Conservation (phyloP, 2,329 filamentous ascomycete genomes). For the Colletotrichum lentis region DNA sequence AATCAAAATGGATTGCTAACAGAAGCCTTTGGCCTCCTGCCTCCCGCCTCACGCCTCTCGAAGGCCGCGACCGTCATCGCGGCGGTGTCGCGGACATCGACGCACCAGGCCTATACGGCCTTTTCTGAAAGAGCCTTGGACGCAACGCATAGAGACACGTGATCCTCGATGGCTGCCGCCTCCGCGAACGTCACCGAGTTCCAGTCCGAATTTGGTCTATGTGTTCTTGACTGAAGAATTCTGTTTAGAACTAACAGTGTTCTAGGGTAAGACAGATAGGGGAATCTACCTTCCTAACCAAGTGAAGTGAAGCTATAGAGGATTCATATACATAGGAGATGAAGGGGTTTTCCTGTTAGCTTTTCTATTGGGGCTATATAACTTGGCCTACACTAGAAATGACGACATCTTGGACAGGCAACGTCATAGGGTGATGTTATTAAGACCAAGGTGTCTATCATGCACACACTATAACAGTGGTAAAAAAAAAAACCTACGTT, state of each 20-base stretch:
- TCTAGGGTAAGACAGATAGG: background rate
- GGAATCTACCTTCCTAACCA: too few species aligned
- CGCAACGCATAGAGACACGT: background rate
- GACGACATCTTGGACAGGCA: too few species aligned
- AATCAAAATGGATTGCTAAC: background rate
- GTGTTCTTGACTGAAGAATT: background rate
- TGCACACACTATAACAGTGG: too few species aligned
- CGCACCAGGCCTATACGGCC: constrained; percentile 41
- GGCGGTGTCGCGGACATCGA: constrained; percentile 49
- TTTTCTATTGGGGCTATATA: too few species aligned
- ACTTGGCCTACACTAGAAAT: too few species aligned
- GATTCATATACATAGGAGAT: too few species aligned
- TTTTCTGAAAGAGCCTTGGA: constrained; percentile 5
- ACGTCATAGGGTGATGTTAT: too few species aligned
- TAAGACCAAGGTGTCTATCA: too few species aligned
- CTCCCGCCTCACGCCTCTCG: constrained; percentile 2
- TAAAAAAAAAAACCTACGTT: too few species aligned
- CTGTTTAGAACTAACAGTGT: background rate
- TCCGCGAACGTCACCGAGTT: constrained; percentile 9
- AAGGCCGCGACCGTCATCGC: constrained; percentile 8
- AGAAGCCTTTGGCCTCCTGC: constrained; percentile 5
- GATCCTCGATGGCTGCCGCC: background rate
- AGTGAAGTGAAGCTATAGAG: too few species aligned
- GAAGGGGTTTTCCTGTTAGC: too few species aligned
- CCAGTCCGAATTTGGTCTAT: constrained; percentile 10